phyloP scores from a whole-genome alignment of 768 basidiomycete genomes.

The Leccinum longicurvipes region DNA sequence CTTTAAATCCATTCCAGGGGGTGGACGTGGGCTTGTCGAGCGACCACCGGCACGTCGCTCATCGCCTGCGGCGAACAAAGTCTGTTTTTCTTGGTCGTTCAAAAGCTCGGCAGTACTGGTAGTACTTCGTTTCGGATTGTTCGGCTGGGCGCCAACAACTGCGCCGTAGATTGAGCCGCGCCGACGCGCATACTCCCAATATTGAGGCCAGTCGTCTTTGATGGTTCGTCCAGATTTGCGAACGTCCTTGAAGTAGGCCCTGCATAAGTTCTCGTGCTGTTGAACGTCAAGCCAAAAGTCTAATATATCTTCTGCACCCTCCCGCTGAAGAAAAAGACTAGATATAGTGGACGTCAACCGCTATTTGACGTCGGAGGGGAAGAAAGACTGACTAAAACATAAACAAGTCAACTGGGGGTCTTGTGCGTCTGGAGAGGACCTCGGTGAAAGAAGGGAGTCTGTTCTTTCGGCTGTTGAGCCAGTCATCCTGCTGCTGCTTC shows the following conservation, averaged over 20 bases:
- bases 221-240: slow-evolving; percentile 91
- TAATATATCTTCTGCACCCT: slow-evolving; percentile 92
- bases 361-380: not conserved
- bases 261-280: slow-evolving; percentile 97
- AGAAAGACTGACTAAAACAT: slow-evolving; percentile 87
- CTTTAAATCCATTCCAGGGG: slow-evolving; percentile 29
- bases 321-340: slow-evolving; percentile 93
- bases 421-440: slow-evolving; percentile 84
- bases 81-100: slow-evolving; percentile 66
- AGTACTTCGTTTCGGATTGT: slow-evolving; percentile 71
- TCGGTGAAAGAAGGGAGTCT: slow-evolving; percentile 86
- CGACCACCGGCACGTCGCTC: slow-evolving; percentile 48
- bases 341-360: slow-evolving; percentile 5
- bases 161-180: slow-evolving; percentile 93
- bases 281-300: slow-evolving; percentile 99
- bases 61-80: slow-evolving; percentile 46
- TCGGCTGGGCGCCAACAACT: slow-evolving; percentile 72
- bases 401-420: slow-evolving; percentile 96
- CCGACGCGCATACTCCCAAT: slow-evolving; percentile 90
- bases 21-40: slow-evolving; percentile 58
- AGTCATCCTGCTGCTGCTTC: slow-evolving; percentile 60
- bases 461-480: slow-evolving; percentile 66
- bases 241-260: slow-evolving; percentile 99
- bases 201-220: slow-evolving; percentile 98
- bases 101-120: slow-evolving; percentile 73